Evolutionary conservation across 305 asterid genomes (phyloP), one percentile per base, ranked within the genome.

Genomic region (Solanum hybrid): DNA sequence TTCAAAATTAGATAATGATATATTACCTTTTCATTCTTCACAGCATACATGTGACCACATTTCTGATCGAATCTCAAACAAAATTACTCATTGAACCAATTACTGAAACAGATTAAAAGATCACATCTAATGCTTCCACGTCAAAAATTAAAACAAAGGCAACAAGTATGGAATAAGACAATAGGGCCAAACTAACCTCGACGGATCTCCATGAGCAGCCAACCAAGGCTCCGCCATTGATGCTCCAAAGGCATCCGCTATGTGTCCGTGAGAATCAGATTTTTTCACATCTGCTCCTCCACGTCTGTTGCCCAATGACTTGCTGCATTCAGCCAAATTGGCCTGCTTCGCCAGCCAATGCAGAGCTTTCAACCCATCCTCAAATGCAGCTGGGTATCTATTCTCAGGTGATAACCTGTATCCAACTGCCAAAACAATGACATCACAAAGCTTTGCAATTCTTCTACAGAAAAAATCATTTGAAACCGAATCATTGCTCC

Each of bases 201-300:
- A 96, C 6, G 99, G 98, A 95, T 97, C 98, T 81, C 97, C 99
- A 92, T 97, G 99, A 84, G 99, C 97, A 93, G 98, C 98, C 95
- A 97, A 92, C 99, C 99, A 97, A 22, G 99, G 99, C 92, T 97
- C 99, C 81, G 94, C 96, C 97, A 96, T 90, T 27, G 98, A 96
- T 61, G 98, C 97, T 84, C 99, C 99, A 88, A 97, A 97, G 6
- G 98, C 97, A 91, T 97, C 98, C 1, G 96, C 94, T 92, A 97
- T 90, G 88, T 93, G 98, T 94, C 94, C 89, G 91, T 90, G 93
- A 85, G 92, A 91, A 91, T 96, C 98, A 10, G 93, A 90, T 92
- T 93, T 94, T 94, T 95, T 94, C 93, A 93, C 79, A 90, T 93
- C 93, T 14, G 88, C 10, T 1, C 91, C 90, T 17, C 91, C 87